Evolutionary conservation across 140 eudicot species (phyloP), one percentile per base, ranked within the genome.

Genomic region (Flaveria floridana): DNA sequence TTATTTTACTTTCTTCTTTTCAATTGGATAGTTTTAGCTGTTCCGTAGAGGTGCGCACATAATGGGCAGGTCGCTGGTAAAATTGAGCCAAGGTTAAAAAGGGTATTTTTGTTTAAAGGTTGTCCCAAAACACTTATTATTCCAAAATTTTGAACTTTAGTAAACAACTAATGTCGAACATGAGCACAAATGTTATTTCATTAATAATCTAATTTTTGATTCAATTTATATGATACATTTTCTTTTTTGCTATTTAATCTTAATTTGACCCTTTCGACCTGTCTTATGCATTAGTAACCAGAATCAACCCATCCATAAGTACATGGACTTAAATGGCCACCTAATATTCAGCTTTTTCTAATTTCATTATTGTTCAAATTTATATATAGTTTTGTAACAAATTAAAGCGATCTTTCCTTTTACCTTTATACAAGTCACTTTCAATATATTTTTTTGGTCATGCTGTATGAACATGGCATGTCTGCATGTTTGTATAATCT

Each of bases 281-380:
- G 46, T 4, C 19, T 26, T 61, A 25, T 62, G 66, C n/a, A 2
- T 72, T 55, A 55, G 46, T 52, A 23, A 72, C 23, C n/a, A 11
- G 39, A 37, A 34, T 71, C 41, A 20, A 42, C 28, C 46, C 26
- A 58, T 39, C 28, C 19, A 57, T 13, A 59, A 59, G 68, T 61
- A 61, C 16, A 46, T 1, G 7, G 62, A 57, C 70, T 65, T 65
- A 65, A 65, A n/a, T 65, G 44, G 70, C 70, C 25, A 30, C 19
- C 50, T n/a, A 25, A 53, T 48, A 61, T 47, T 63, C 10, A 65
- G 58, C 30, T 66, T 76, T 3, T 57, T 76, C 74, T 23, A 53
- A 28, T 55, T 66, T 42, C 53, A 25, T 52, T 6, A 6, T 13
- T 28, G 5, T 28, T 28, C 34, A 28, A 28, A 3, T 37, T 52